phyloP scores from a whole-genome alignment of 2,329 filamentous ascomycete species.

The Blastomyces parvus region DNA sequence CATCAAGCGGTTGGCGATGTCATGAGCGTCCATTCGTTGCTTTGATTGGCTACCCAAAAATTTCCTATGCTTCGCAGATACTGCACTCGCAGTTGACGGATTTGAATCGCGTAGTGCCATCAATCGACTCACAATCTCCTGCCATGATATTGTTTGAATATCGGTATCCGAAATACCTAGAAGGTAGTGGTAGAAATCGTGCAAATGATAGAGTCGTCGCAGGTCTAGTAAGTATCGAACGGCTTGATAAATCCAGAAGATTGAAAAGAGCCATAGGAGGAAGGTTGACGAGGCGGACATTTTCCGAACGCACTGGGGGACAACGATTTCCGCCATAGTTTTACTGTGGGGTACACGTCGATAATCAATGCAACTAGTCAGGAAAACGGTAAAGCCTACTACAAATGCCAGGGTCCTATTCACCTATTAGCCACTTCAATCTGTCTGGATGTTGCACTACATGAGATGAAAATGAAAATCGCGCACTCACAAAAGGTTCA shows the following conservation, averaged over 20 bases:
- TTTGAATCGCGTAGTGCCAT: conserved; percentile 80
- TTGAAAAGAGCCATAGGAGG: conserved; percentile 71
- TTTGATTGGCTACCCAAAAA: conserved; percentile 77
- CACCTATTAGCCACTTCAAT: not conserved
- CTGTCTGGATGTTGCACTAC: not conserved
- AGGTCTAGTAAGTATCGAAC: conserved; percentile 66
- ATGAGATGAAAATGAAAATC: not conserved
- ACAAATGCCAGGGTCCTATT: conserved; percentile 71
- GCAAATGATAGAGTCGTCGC: conserved; percentile 63
- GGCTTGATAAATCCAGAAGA: conserved; percentile 75
- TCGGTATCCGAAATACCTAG: conserved; percentile 75
- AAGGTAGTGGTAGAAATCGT: conserved; percentile 75
- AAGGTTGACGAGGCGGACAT: conserved; percentile 72
- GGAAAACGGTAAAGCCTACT: conserved; percentile 69
- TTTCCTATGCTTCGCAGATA: conserved; percentile 50
- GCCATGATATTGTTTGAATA: conserved; percentile 92
- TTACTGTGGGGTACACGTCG: conserved; percentile 58
- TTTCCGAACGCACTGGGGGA: conserved; percentile 63
- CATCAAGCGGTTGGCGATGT: conserved; percentile 96
- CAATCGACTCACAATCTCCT: conserved; percentile 74
- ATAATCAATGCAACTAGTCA: conserved; percentile 81
- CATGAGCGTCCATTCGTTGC: conserved; percentile 87
- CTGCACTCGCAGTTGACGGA: conserved; percentile 62
- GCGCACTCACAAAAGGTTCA: conserved; percentile 62
- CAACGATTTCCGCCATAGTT: conserved; percentile 49